Evolutionary conservation across 345 rosid genomes (phyloP).

Genomic region (Eucalyptus cladocalyx): DNA sequence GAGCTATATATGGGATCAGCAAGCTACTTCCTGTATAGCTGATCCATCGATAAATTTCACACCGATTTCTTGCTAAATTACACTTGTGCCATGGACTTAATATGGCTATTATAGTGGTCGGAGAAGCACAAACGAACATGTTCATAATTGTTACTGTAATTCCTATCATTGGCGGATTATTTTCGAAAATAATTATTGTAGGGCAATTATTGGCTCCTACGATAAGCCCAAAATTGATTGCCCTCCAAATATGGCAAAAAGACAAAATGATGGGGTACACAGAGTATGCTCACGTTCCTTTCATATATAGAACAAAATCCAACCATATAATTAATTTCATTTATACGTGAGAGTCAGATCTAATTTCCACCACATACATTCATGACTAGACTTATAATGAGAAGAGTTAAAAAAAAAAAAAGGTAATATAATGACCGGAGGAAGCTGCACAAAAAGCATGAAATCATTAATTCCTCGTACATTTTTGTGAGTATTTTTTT

Average conservation of each 20-base stretch:
- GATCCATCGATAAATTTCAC: not conserved
- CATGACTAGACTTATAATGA: not conserved
- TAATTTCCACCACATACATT: not conserved
- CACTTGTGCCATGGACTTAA: not conserved
- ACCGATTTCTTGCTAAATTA: not conserved
- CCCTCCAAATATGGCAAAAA: not conserved
- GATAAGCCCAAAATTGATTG: not conserved
- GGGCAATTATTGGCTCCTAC: not conserved
- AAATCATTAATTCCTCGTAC: not conserved
- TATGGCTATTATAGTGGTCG: not conserved
- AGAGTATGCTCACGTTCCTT: not conserved
- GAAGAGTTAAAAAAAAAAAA: not conserved
- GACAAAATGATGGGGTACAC: not conserved
- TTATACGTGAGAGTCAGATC: not conserved
- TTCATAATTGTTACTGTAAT: not conserved
- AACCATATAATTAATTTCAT: not conserved
- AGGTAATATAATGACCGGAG: not conserved
- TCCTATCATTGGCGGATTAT: not conserved
- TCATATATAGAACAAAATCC: not conserved
- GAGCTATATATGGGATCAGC: not conserved
- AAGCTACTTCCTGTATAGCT: not conserved
- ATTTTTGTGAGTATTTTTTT: not conserved
- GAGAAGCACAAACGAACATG: not conserved
- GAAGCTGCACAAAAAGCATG: not conserved
- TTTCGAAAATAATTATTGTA: not conserved